Percentiles rank a stretch among this genome's conserved stretches.
phyloP scores from a whole-genome alignment of 805 yeast species.

The Pichia occidentalis region DNA sequence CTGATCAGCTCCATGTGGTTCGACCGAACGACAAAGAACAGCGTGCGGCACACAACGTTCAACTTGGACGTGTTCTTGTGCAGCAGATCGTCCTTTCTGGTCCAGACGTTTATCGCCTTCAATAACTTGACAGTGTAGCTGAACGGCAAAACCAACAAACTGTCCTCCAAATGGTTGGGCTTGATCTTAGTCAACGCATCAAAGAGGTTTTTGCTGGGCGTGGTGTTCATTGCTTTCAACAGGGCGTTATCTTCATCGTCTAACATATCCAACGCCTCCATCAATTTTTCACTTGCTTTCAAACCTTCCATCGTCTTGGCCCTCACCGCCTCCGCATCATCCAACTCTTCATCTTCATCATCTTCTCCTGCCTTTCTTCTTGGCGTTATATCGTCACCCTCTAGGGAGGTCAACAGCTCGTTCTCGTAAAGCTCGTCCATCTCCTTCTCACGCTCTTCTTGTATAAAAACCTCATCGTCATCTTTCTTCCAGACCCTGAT shows the following conservation, averaged over 20 bases:
- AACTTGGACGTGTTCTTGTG: conserved; percentile 43
- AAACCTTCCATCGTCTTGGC: conserved; percentile 86
- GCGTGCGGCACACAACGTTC: conserved; percentile 62
- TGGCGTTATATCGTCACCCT: conserved; percentile 39
- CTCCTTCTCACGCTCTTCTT: conserved; percentile 95
- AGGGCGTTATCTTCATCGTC: conserved; percentile 66
- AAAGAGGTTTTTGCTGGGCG: conserved; percentile 75
- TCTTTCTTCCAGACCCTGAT: conserved; percentile 91
- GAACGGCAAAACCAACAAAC: conserved; percentile 83
- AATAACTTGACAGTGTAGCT: conserved; percentile 70
- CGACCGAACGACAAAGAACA: conserved; percentile 65
- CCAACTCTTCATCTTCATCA: conserved; percentile 37
- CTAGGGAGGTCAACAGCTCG: conserved; percentile 67
- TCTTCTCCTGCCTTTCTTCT: conserved; percentile 31
- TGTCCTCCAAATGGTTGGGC: conserved; percentile 87
- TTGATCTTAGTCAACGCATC: conserved; percentile 63
- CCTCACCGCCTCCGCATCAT: conserved; percentile 58
- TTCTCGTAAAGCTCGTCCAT: conserved; percentile 86
- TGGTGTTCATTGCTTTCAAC: conserved; percentile 61
- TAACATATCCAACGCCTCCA: conserved; percentile 89
- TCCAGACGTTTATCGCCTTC: conserved; percentile 70
- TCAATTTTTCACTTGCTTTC: conserved; percentile 87
- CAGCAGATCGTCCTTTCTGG: conserved; percentile 36
- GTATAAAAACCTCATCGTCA: conserved; percentile 91
- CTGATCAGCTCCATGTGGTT: conserved; percentile 75